Evolutionary conservation across 768 basidiomycete genomes (phyloP).

Genomic region (Pulveroboletus frians): DNA sequence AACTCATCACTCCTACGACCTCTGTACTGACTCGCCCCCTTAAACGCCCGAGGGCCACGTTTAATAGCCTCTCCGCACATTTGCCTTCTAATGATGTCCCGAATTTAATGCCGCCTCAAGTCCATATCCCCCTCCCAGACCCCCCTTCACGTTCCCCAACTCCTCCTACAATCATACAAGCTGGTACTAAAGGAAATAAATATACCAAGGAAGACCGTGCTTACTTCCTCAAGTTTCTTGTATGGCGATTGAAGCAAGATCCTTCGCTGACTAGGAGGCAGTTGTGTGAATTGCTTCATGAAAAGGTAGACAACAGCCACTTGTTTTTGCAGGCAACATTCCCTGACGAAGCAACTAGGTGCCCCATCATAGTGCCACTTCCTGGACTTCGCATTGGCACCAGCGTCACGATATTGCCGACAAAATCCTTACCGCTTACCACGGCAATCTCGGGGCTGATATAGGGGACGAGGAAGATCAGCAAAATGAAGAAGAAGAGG

Average conservation of each 20-base stretch:
- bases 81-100: conserved; percentile 31
- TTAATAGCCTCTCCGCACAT: conserved; percentile 57
- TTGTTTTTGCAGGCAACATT: not conserved
- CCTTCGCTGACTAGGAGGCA: conserved; percentile 48
- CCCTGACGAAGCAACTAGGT: conserved; percentile 36
- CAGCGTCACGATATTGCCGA: conserved; percentile 61
- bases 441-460: conserved; percentile 28
- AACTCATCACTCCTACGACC: conserved; percentile 15
- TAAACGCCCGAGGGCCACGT: conserved; percentile 37
- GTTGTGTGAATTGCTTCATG: conserved; percentile 48
- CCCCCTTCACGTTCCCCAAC: conserved; percentile 68
- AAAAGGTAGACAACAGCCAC: conserved; percentile 39
- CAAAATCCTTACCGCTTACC: conserved; percentile 46
- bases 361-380: conserved; percentile 59
- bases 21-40: conserved; percentile 22
- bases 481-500: conserved; percentile 33
- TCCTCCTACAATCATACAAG: conserved; percentile 51
- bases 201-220: conserved; percentile 64
- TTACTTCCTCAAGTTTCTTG: conserved; percentile 62
- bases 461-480: conserved; percentile 32
- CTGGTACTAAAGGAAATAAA: conserved; percentile 47
- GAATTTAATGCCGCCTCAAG: conserved; percentile 55
- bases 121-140: conserved; percentile 52
- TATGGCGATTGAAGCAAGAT: conserved; percentile 55
- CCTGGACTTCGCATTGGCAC: conserved; percentile 68